These are phyloP conservation scores for Phytophthora megakarya DNA, from an alignment of 352 stramenopile genomes.

Conservation along the genomic window DNA sequence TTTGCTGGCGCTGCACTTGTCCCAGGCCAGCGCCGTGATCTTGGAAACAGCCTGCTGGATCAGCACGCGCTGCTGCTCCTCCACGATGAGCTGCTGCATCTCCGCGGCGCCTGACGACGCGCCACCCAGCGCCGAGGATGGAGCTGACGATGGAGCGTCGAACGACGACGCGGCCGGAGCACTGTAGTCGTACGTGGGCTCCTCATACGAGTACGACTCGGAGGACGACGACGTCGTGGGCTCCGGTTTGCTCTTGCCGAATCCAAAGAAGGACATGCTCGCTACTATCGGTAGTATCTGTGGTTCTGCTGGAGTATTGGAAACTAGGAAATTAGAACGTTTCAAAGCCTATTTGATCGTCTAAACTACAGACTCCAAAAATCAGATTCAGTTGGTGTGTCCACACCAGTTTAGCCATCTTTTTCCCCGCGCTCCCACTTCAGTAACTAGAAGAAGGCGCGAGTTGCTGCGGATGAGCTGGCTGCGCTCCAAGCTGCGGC, in stretches of 20 bases:
- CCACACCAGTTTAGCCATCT: background rate
- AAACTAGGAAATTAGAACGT: no score
- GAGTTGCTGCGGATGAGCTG: conserved; percentile 54
- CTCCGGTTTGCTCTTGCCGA: conserved; percentile 76
- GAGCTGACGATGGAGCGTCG: conserved; percentile 36
- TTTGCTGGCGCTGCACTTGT: conserved; percentile 88
- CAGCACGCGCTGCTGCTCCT: conserved; percentile 87
- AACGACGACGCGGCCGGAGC: conserved; percentile 39
- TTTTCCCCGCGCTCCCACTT: background rate
- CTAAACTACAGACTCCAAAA: no score
- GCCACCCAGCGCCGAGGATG: conserved; percentile 26
- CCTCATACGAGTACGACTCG: conserved; percentile 68
- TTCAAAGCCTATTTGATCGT: no score
- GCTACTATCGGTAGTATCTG: background rate
- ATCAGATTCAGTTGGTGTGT: no score
- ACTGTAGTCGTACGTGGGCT: conserved; percentile 81
- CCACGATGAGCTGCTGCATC: conserved; percentile 83
- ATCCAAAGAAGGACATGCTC: conserved; percentile 84
- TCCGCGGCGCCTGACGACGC: conserved; percentile 52
- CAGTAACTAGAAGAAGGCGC: background rate
- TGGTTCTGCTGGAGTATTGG: no score
- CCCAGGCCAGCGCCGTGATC: conserved; percentile 89
- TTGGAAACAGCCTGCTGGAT: conserved; percentile 90
- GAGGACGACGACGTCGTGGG: conserved; percentile 41
- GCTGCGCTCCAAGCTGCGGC: conserved; percentile 79